Evolutionary conservation across 805 yeast genomes (phyloP), one percentile per base, ranked within the genome.

Genomic region (Candida broadrunensis): DNA sequence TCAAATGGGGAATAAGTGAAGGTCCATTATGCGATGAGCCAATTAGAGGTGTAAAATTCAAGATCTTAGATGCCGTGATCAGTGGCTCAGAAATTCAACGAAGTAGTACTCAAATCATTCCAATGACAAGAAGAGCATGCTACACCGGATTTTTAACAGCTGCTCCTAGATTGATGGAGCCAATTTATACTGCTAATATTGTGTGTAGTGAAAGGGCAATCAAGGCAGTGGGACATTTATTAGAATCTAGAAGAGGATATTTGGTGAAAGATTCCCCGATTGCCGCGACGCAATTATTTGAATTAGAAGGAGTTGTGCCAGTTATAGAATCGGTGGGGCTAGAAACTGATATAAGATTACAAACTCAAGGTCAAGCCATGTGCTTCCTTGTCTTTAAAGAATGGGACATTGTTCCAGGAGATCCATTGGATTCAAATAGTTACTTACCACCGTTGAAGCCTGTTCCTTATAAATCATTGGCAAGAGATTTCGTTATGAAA

Each of bases 1-100:
- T 91, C 63, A 74, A 77, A 51, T 86, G 96, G 93, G 83, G 85
- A 2, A 71, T 78, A 0, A 71, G 79, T 41, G 96, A 87, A 52
- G 99, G 99, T 0, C 99, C 99, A 0, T 66, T 93, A n/a, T 81
- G 95, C 46, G 96, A 85, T 45, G 97, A 88, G 55, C 83, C 86
- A 0, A 70, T 93, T 5, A 65, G 86, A 39, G 76, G 81, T 39
- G 78, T 83, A 5, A 80, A 77, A 47, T 88, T 93, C 60, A 78
- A 80, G 41, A 72, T 93, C 31, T 69, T 88, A 35, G 87, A 82
- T 42, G 77, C 79, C 0, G 63, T 66, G 0, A 52, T 85, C 3
- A 72, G 83, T 5, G 61, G 69, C 0, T 73, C 75, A 21, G 65
- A 70, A 4, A 49, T 72, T 2, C 78, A 73, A 31, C 62, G 82